Conservation (phyloP, 2,329 filamentous ascomycete genomes). For the Epicoccum nigrum region DNA sequence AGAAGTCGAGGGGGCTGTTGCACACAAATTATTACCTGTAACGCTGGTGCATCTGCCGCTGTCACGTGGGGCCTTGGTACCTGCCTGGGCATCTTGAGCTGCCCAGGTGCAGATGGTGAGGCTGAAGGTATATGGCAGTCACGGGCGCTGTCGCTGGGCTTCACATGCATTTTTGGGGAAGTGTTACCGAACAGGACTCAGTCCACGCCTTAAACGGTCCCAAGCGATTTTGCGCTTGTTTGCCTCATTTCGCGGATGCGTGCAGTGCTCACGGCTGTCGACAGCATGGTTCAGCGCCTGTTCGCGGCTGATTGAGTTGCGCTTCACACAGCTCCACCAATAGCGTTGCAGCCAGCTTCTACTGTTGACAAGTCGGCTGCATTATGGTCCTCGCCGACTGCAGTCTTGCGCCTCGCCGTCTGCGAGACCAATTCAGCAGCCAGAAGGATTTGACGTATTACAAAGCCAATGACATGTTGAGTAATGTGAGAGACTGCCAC, state of each 20-base stretch:
- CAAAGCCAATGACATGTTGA: too few relatives aligned
- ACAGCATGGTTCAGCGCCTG: constrained; percentile 7
- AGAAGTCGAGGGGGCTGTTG: constrained; percentile 2
- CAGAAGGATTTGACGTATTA: too few relatives aligned
- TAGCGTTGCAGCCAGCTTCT: neutral
- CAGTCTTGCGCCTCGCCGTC: too few relatives aligned
- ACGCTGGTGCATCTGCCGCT: neutral
- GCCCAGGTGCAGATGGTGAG: too few relatives aligned
- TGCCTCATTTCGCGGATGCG: neutral
- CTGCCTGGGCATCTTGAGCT: too few relatives aligned
- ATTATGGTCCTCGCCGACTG: neutral
- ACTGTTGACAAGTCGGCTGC: neutral
- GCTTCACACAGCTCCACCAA: constrained; percentile 9
- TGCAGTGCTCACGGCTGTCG: constrained; percentile 1
- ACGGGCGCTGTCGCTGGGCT: too few relatives aligned
- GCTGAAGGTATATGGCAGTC: too few relatives aligned
- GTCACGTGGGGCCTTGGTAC: neutral
- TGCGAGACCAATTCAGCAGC: too few relatives aligned
- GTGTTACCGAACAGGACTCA: too few relatives aligned
- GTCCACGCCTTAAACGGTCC: too few relatives aligned
- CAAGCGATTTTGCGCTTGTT: neutral
- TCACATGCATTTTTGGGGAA: too few relatives aligned
- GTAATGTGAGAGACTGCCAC: too few relatives aligned
- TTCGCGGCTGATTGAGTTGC: constrained; percentile 1
- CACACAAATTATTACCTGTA: constrained; percentile 4